Evolutionary conservation across 495 filamentous ascomycete genomes (phyloP).

Genomic region (Penicillium flavigenum): DNA sequence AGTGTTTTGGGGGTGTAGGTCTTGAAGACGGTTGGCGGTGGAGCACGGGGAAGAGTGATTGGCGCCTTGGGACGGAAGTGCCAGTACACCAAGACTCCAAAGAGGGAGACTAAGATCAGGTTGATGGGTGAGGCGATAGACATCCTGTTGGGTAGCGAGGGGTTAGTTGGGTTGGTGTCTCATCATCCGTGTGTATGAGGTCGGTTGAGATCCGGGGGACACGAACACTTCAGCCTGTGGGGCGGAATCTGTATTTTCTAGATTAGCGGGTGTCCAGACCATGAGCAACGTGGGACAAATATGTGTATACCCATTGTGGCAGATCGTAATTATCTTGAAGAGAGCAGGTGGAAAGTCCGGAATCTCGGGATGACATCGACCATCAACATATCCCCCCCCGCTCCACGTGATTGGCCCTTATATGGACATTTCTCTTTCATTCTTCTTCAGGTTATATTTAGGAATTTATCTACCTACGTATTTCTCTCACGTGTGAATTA

Average conservation of each 20-base stretch:
- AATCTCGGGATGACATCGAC: conserved; percentile 11
- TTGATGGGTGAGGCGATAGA: conserved; percentile 77
- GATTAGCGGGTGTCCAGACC: conserved; percentile 8
- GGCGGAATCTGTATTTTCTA: conserved; percentile 13
- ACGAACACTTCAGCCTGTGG: conserved; percentile 31
- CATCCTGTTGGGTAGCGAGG: conserved; percentile 38
- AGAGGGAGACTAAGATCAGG: conserved; percentile 66
- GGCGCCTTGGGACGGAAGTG: conserved; percentile 62
- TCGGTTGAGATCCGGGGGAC: neutral
- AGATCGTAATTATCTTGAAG: neutral
- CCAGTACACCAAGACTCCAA: conserved; percentile 67
- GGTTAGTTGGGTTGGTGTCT: neutral
- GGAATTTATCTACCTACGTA: neutral
- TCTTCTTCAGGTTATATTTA: neutral
- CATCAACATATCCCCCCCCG: neutral
- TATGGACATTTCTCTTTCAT: conserved; percentile 5
- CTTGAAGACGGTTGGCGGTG: conserved; percentile 78
- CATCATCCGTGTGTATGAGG: neutral
- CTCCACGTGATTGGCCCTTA: conserved; percentile 10
- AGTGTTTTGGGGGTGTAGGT: conserved; percentile 88
- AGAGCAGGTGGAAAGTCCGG: neutral
- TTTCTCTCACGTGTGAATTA: conserved; percentile 3
- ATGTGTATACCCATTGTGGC: neutral
- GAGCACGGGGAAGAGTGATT: conserved; percentile 62
- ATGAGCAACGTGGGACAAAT: neutral